phyloP scores from a whole-genome alignment of 768 basidiomycete species.

The Tricholoma sp. region DNA sequence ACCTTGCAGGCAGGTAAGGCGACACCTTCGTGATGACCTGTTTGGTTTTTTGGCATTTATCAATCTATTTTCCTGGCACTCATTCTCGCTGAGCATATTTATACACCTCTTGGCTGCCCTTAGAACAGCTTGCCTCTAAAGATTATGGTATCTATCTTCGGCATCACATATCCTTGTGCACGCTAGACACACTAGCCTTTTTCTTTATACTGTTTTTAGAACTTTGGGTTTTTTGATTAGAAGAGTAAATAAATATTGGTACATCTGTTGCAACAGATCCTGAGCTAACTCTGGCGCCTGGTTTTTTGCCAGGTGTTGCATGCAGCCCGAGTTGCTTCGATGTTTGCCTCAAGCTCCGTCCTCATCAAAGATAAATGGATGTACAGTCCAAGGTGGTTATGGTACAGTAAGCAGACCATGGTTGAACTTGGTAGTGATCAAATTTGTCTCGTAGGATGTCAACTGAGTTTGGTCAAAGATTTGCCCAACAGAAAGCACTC shows the following conservation, averaged over 20 bases:
- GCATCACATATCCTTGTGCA: neutral
- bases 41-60: neutral
- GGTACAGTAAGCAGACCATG: too few relatives aligned
- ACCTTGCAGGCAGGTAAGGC: slow-evolving; percentile 36
- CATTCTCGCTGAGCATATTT: neutral
- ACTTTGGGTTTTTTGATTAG: neutral
- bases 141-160: slow-evolving; percentile 3
- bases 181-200: neutral
- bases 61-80: neutral
- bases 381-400: too few relatives aligned
- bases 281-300: too few relatives aligned
- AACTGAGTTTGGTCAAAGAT: too few relatives aligned
- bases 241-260: neutral
- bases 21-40: neutral
- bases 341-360: too few relatives aligned
- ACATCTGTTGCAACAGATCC: too few relatives aligned
- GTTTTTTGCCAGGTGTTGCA: too few relatives aligned
- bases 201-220: neutral
- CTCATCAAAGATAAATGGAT: too few relatives aligned
- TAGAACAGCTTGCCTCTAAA: neutral
- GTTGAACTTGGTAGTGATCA: too few relatives aligned
- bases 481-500: too few relatives aligned
- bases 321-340: too few relatives aligned
- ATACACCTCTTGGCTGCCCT: neutral
- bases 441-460: too few relatives aligned